Conservation (phyloP, 2,329 filamentous ascomycete species). For the Ophiostoma himal-ulmi region DNA sequence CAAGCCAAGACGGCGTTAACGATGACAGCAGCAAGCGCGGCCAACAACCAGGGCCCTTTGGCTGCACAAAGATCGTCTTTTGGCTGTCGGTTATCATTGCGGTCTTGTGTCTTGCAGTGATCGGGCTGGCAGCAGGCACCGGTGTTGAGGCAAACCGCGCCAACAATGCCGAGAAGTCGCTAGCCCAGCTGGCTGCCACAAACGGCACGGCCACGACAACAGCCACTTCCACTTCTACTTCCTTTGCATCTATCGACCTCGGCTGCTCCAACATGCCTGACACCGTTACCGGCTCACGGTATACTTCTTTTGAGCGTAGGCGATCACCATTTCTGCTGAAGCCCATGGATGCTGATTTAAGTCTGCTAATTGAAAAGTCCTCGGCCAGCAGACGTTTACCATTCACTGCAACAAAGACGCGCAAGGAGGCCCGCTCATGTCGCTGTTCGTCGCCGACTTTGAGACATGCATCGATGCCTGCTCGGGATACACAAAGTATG, state of each 20-base stretch:
- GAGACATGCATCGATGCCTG: constrained; percentile 45
- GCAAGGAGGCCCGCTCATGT: constrained; percentile 35
- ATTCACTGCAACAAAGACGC: constrained; percentile 43
- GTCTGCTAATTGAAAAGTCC: constrained; percentile 31
- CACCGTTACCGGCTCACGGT: constrained; percentile 36
- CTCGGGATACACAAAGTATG: constrained; percentile 36
- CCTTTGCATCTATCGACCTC: constrained; percentile 34
- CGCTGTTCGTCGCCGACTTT: constrained; percentile 41
- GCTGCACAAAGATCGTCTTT: constrained; percentile 38
- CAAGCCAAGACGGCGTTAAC: not conserved
- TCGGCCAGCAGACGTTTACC: constrained; percentile 35
- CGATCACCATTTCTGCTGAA: not conserved
- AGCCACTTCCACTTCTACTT: constrained; percentile 25
- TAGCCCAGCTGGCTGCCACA: not conserved
- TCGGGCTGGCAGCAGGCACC: constrained; percentile 42
- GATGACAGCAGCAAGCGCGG: not conserved
- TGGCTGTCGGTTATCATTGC: constrained; percentile 39
- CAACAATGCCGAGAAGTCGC: constrained; percentile 30
- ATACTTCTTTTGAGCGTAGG: constrained; percentile 38
- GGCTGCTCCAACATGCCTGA: constrained; percentile 37
- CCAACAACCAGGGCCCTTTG: constrained; percentile 25
- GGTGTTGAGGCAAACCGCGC: constrained; percentile 39
- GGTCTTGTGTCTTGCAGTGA: constrained; percentile 37
- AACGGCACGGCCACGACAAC: not conserved
- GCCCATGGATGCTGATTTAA: not conserved